These are phyloP conservation scores for Pseudocercospora fuligena DNA, from an alignment of 2,329 filamentous ascomycete genomes.

Conservation along the genomic window DNA sequence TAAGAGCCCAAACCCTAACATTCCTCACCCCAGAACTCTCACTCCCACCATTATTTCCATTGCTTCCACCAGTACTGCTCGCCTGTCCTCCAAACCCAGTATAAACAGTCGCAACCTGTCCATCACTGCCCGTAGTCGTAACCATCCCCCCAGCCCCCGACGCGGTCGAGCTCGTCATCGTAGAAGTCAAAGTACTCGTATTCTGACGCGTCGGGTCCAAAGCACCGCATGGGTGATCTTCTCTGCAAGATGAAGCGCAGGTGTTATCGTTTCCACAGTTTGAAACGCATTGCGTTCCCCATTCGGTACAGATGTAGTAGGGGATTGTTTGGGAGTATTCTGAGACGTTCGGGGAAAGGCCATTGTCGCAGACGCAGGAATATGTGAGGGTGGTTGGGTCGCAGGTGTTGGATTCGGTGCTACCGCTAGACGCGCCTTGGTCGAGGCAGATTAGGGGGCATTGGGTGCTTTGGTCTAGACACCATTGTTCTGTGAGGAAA, in stretches of 20 bases:
- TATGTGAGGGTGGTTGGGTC: slow-evolving; percentile 70
- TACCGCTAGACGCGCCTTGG: slow-evolving; percentile 51
- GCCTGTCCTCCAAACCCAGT: slow-evolving; percentile 49
- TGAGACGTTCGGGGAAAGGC: slow-evolving; percentile 70
- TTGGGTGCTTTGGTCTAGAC: slow-evolving; percentile 62
- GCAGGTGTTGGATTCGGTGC: slow-evolving; percentile 66
- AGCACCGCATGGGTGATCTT: slow-evolving; percentile 75
- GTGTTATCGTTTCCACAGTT: slow-evolving; percentile 59
- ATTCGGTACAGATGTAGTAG: slow-evolving; percentile 75
- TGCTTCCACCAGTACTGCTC: slow-evolving; percentile 36
- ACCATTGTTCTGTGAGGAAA: slow-evolving; percentile 59
- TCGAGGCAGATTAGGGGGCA: slow-evolving; percentile 77
- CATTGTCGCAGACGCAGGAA: slow-evolving; percentile 72
- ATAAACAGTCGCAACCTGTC: slow-evolving; percentile 45
- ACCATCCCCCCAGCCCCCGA: slow-evolving; percentile 39
- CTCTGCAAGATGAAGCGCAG: slow-evolving; percentile 66
- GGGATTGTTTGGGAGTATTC: slow-evolving; percentile 80
- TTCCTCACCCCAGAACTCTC: slow-evolving; percentile 16
- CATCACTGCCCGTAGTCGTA: slow-evolving; percentile 40
- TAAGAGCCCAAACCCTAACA: slow-evolving; percentile 49
- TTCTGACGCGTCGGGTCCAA: slow-evolving; percentile 66
- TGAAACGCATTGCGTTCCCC: slow-evolving; percentile 65
- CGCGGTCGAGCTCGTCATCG: slow-evolving; percentile 33
- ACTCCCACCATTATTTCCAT: slow-evolving; percentile 34
- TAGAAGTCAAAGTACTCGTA: slow-evolving; percentile 54